These are phyloP conservation scores for Tricholoma hemisulphureum DNA, from an alignment of 768 basidiomycete species.

Conservation along the genomic window DNA sequence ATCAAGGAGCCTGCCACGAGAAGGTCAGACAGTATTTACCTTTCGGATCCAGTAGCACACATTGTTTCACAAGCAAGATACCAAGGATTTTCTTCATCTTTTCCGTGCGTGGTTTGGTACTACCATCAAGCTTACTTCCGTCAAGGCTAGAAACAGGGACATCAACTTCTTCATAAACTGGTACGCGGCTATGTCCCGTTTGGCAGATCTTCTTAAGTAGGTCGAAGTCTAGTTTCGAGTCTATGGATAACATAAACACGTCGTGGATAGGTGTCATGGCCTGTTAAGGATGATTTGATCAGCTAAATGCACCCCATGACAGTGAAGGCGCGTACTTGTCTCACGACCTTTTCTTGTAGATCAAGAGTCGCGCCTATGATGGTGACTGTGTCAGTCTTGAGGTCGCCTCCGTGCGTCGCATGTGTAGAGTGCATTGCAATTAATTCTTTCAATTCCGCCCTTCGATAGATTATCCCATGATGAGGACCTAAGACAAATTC, in stretches of 20 bases:
- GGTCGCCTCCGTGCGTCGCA: conserved; percentile 77
- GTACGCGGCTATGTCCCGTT: conserved; percentile 82
- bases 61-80: conserved; percentile 86
- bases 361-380: conserved; percentile 91
- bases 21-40: conserved; percentile 39
- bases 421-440: conserved; percentile 83
- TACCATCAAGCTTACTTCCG: conserved; percentile 11
- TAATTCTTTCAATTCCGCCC: conserved; percentile 83
- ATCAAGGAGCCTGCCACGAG: not conserved
- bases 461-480: conserved; percentile 88
- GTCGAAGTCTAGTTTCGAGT: conserved; percentile 78
- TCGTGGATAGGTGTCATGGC: conserved; percentile 80
- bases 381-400: conserved; percentile 82
- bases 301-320: conserved; percentile 3
- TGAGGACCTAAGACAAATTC: conserved; percentile 77
- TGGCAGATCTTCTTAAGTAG: conserved; percentile 72
- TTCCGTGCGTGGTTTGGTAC: conserved; percentile 32
- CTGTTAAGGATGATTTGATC: conserved; percentile 26
- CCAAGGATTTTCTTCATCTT: conserved; percentile 83
- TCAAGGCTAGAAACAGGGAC: conserved; percentile 44
- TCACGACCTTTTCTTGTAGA: conserved; percentile 82
- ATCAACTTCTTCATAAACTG: conserved; percentile 78
- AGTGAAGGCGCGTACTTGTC: conserved; percentile 41
- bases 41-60: conserved; percentile 79
- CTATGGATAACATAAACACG: conserved; percentile 87